Evolutionary conservation across 768 basidiomycete species (phyloP).

Genomic region (Pholiota microspora): DNA sequence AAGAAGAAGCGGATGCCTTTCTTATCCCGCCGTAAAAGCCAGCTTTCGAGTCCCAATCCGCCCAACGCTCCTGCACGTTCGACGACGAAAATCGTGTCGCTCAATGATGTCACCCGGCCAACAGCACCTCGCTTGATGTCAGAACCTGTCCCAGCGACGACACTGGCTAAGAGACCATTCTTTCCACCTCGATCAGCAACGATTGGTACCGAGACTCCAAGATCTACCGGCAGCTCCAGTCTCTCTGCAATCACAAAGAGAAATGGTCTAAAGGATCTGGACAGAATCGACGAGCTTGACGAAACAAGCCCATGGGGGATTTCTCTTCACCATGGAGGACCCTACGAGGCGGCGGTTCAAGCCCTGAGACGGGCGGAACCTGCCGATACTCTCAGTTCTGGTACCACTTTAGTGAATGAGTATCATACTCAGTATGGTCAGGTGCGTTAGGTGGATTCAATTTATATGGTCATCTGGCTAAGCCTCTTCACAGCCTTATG

Average conservation of each 20-base stretch:
- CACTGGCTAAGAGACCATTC: constrained; percentile 15
- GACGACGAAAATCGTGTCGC: background rate
- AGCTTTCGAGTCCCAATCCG: background rate
- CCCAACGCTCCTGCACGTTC: background rate
- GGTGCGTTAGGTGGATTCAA: constrained; percentile 13
- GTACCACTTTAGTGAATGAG: constrained; percentile 15
- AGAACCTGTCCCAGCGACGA: constrained; percentile 14
- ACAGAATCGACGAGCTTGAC: constrained; percentile 77
- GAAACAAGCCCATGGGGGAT: constrained; percentile 69
- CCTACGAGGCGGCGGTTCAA: constrained; percentile 60
- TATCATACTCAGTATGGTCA: constrained; percentile 22
- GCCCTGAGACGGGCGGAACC: constrained; percentile 16
- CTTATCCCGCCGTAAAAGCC: constrained; percentile 22
- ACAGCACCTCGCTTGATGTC: constrained; percentile 15
- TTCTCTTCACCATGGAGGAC: constrained; percentile 65
- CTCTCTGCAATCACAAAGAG: constrained; percentile 5
- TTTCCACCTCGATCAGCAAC: constrained; percentile 23
- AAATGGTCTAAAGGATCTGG: constrained; percentile 37
- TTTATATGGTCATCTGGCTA: constrained; percentile 1
- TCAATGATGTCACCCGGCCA: constrained; percentile 16
- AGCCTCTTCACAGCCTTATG: constrained; percentile 23
- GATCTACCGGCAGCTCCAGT: constrained; percentile 9
- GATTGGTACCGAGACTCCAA: constrained; percentile 20
- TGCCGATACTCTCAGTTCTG: constrained; percentile 19
- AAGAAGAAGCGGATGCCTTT: constrained; percentile 23